Base-by-base conservation (phyloP, 1,284 basidiomycete species). In the Schizophyllum amplum region DNA sequence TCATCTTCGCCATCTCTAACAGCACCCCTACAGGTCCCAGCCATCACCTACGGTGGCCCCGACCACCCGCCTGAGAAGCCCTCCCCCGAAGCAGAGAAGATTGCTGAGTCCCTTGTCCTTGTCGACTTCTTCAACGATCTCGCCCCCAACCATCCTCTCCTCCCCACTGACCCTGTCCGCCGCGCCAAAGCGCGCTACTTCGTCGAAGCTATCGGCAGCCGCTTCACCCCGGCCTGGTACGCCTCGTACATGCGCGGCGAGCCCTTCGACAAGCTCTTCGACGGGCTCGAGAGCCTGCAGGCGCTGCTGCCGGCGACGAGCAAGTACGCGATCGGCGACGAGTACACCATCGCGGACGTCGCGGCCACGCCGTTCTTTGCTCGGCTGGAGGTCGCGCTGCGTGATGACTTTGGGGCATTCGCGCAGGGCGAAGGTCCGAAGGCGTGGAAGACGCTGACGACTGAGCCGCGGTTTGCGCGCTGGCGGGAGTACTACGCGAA, bases 101-200 rank as follows among this genome's bases (percentile, higher is more conserved):
- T 87, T 56, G 74, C 80, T 23, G 84, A 87, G 64, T 85, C 83
- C 1, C 74, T 80, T 47, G 74, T 86, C 25, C 74, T 86, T 55
- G 69, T 86, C 56, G 83, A 86, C 65, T 83, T 86, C 69, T 62
- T 85, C 57, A 79, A 79, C 6, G 83, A 86, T 62, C 65, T 81
- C 53, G 78, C 69, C 65, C 80, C 78, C 0, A 63, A 72, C 13
- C 69, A 74, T 0, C 62, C 63, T 2, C 71, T 84, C 20, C 72
- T 84, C 13, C 82, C 83, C 0, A 66, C 71, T 6, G 77, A 84
- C 64, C 81, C 83, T 0, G 73, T 83, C 24, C 64, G 67, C 6
- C 78, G 81, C 21, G 84, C 84, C 5, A 72, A 75, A 55, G 78
- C 75, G 1, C 80, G 84, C 7, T 80, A 84, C 67, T 83, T 86